Evolutionary conservation across 73 alveolate genomes (phyloP).

Genomic region (Paramecium bursaria): DNA sequence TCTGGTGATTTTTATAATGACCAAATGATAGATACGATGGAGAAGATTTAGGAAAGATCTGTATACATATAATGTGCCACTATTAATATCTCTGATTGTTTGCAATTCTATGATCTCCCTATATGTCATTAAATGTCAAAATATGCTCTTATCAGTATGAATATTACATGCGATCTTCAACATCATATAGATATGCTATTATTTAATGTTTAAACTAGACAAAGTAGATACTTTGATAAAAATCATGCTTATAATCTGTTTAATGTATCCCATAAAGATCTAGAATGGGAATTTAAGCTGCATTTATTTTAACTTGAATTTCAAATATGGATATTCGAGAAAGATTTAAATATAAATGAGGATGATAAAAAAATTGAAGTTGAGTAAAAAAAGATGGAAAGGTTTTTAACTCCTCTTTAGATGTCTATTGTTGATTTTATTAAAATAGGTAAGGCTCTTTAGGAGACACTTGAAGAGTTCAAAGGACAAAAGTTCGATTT

Average conservation of each 20-base stretch:
- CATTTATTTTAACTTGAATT: background rate
- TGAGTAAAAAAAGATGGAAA: background rate
- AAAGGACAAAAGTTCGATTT: constrained; percentile 3
- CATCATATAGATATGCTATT: constrained; percentile 23
- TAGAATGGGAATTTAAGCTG: constrained; percentile 29
- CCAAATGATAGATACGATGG: constrained; percentile 12
- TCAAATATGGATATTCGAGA: constrained; percentile 31
- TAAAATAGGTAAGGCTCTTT: constrained; percentile 6
- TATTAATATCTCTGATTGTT: constrained; percentile 3
- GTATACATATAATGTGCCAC: constrained; percentile 41
- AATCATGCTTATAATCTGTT: background rate
- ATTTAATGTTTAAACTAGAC: background rate
- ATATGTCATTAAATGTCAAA: constrained; percentile 20
- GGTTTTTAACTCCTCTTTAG: constrained; percentile 9
- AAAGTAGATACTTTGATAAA: background rate
- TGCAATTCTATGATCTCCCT: background rate
- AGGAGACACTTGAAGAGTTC: constrained; percentile 13
- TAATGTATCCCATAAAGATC: background rate
- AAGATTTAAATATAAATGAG: background rate
- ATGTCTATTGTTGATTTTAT: background rate
- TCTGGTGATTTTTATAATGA: constrained; percentile 17
- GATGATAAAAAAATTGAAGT: background rate
- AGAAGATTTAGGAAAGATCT: constrained; percentile 5
- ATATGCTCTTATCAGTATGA: background rate
- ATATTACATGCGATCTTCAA: background rate